Evolutionary conservation across 75 land plant species (phyloP).

Genomic region (Pinus albicaulis): DNA sequence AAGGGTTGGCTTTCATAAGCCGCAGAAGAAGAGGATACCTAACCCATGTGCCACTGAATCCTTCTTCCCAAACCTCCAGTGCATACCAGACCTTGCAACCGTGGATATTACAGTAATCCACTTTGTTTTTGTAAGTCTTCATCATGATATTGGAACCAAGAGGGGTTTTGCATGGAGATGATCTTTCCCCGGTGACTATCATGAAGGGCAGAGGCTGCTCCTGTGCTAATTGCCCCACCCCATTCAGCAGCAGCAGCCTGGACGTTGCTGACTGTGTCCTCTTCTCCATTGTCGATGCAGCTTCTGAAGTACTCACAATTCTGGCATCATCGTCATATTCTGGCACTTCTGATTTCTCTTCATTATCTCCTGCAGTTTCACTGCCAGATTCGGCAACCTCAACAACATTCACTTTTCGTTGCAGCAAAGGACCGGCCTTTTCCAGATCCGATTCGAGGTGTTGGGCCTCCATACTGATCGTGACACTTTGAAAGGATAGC

Average conservation of each 20-base stretch:
- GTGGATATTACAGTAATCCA: slow-evolving; percentile 39
- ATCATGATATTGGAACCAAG: slow-evolving; percentile 20
- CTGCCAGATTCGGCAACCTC: no score
- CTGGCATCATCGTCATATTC: background rate
- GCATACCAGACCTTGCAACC: slow-evolving; percentile 27
- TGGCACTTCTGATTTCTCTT: background rate
- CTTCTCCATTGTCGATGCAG: background rate
- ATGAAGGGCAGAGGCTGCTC: slow-evolving; percentile 1
- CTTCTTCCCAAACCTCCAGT: slow-evolving; percentile 16
- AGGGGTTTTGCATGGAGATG: slow-evolving; percentile 1
- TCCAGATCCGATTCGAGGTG: background rate
- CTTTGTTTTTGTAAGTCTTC: slow-evolving; percentile 32
- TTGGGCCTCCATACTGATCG: background rate
- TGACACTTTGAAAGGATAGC: background rate
- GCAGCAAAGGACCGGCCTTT: no score
- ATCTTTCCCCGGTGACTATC: slow-evolving; percentile 21
- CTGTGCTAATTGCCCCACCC: background rate
- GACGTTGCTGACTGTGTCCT: background rate
- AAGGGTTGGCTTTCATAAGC: slow-evolving; percentile 16
- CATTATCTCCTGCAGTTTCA: background rate
- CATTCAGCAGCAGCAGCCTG: background rate
- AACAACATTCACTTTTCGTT: no score
- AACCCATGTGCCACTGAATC: slow-evolving; percentile 25
- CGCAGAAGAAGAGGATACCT: slow-evolving; percentile 15
- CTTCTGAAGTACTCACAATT: background rate